Percentiles rank a stretch among this genome's conserved stretches.
These are phyloP conservation scores for Fraxinus platypoda DNA, from an alignment of 305 asterid genomes.

Conservation along the genomic window DNA sequence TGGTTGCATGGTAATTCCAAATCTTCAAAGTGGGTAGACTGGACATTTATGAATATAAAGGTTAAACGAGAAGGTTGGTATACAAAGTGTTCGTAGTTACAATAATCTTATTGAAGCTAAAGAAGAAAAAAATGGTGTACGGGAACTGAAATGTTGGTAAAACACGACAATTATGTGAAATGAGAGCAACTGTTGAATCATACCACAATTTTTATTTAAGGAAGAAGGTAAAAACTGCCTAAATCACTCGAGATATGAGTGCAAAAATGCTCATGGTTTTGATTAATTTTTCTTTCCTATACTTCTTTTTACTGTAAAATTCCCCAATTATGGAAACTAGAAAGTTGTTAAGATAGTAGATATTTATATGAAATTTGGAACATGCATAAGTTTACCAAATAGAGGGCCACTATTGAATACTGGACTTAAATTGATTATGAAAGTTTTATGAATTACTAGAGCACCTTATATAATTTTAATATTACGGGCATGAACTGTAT, in stretches of 20 bases:
- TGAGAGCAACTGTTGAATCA: background rate
- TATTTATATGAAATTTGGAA: background rate
- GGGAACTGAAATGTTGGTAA: background rate
- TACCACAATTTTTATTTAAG: background rate
- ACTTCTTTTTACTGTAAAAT: background rate
- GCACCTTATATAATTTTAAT: background rate
- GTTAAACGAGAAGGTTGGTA: background rate
- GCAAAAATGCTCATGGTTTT: background rate
- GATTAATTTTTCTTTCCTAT: background rate
- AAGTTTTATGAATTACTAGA: background rate
- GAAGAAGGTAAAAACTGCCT: background rate
- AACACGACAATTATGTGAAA: background rate
- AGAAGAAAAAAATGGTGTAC: background rate
- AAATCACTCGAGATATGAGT: background rate
- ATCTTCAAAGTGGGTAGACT: background rate
- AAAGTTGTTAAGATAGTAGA: background rate
- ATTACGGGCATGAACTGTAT: background rate
- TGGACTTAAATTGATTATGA: background rate
- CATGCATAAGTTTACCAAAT: background rate
- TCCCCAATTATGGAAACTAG: background rate
- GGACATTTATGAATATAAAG: background rate
- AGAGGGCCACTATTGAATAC: background rate
- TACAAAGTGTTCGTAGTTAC: background rate
- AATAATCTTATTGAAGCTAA: background rate
- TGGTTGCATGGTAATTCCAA: slow-evolving; percentile 9